phyloP scores from a whole-genome alignment of 345 rosid genomes.

The Triadica sebifera region DNA sequence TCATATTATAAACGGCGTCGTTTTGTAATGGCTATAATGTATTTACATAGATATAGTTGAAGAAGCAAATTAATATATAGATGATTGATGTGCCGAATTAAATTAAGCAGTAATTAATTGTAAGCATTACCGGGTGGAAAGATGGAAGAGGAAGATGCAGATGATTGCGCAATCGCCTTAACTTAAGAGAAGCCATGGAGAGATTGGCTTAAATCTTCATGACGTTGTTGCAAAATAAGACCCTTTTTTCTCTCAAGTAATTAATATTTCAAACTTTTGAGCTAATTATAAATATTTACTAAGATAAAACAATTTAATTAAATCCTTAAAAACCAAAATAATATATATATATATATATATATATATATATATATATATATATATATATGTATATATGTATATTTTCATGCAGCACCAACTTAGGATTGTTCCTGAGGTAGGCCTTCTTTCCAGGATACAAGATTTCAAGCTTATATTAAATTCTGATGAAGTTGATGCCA shows the following conservation, averaged over 20 bases:
- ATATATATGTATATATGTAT: no score
- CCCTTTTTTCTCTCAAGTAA: constrained; percentile 36
- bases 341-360: no score
- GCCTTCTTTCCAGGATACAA: constrained; percentile 27
- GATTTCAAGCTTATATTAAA: constrained; percentile 34
- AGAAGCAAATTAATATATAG: no score
- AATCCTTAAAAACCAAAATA: no score
- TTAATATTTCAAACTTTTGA: neutral
- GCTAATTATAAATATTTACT: neutral
- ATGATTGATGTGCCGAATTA: no score
- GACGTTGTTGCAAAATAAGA: constrained; percentile 33
- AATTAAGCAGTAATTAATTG: constrained; percentile 22
- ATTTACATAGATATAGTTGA: no score
- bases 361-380: no score
- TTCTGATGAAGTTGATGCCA: constrained; percentile 36
- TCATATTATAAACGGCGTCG: no score
- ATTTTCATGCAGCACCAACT: constrained; percentile 29
- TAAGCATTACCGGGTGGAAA: constrained; percentile 47
- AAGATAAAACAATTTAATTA: no score
- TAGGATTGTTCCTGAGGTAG: constrained; percentile 36
- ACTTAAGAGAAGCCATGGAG: constrained; percentile 38
- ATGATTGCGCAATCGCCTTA: constrained; percentile 39
- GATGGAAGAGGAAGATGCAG: constrained; percentile 38
- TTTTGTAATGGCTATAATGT: no score
- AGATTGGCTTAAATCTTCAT: constrained; percentile 38